A percentile compares a stretch with the other conserved stretches of the same genome.
Conservation (phyloP, 1,284 basidiomycete genomes). For the Trametes hirsuta region DNA sequence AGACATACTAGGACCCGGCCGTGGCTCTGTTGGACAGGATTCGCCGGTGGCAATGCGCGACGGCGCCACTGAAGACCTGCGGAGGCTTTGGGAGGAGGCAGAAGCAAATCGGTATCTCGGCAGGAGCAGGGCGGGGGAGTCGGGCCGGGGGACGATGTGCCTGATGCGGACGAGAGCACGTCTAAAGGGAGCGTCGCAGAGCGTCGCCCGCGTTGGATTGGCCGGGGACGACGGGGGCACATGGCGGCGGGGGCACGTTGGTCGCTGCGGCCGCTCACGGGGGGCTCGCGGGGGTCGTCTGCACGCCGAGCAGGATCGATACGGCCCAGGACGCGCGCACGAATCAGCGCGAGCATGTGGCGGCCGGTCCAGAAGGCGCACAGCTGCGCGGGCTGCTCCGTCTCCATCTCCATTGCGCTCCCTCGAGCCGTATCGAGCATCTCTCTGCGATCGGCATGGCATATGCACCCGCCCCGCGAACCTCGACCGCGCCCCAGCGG, state of each 20-base stretch:
- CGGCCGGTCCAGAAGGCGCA: neutral
- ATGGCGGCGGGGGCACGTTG: conserved; percentile 20
- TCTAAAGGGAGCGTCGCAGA: neutral
- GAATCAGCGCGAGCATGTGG: conserved; percentile 19
- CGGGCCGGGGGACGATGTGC: conserved; percentile 1
- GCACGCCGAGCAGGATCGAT: conserved; percentile 18
- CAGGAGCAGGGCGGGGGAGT: neutral
- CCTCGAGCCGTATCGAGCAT: neutral
- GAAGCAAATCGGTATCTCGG: neutral
- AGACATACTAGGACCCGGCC: too few species aligned
- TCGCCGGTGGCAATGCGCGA: neutral
- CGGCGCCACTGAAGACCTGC: neutral
- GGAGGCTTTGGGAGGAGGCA: neutral
- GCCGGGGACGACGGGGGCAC: neutral
- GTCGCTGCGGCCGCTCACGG: neutral
- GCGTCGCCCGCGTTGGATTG: conserved; percentile 1
- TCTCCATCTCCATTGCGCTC: neutral
- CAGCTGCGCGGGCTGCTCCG: neutral
- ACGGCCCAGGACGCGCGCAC: neutral
- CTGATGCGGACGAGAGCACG: neutral
- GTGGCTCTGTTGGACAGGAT: too few species aligned
- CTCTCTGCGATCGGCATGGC: conserved; percentile 9
- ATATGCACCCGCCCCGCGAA: neutral
- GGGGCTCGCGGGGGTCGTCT: neutral
- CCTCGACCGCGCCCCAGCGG: too few species aligned